A percentile compares a stretch with the other conserved stretches of the same genome.
Evolutionary conservation across 78 protist species (phyloP).

Genomic region (Anaeramoeba flamelloides): DNA sequence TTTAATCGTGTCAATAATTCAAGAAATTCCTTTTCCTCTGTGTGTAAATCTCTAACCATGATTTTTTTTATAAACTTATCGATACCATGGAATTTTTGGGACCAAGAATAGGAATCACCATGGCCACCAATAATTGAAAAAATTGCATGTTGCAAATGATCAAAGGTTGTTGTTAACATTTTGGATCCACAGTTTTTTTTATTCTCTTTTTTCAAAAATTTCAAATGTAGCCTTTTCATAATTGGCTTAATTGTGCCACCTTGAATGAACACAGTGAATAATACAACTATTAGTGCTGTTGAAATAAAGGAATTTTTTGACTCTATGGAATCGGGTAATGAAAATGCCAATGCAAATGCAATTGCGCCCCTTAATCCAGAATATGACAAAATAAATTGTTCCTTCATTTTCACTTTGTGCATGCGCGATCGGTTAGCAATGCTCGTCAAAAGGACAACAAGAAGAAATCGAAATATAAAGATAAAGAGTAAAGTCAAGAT

Average conservation of each 20-base stretch:
- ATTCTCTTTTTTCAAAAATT: too few species aligned
- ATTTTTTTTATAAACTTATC: too few species aligned
- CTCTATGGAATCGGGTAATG: neutral
- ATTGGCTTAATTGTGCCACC: slow-evolving; percentile 22
- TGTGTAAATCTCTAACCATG: too few species aligned
- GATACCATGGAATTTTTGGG: too few species aligned
- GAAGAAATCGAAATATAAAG: neutral
- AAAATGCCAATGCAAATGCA: slow-evolving; percentile 21
- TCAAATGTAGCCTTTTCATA: slow-evolving; percentile 9
- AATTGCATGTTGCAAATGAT: too few species aligned
- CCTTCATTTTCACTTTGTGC: neutral
- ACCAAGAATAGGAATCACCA: too few species aligned
- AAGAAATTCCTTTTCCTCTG: too few species aligned
- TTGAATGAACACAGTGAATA: slow-evolving; percentile 17
- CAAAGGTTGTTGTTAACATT: too few species aligned
- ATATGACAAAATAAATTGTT: slow-evolving; percentile 13
- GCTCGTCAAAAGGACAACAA: neutral
- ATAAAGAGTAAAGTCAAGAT: neutral
- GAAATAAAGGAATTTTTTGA: neutral
- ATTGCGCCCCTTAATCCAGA: slow-evolving; percentile 26
- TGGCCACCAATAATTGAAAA: too few species aligned
- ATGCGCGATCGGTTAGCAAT: slow-evolving; percentile 1
- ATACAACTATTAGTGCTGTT: slow-evolving; percentile 7
- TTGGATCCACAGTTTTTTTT: too few species aligned
- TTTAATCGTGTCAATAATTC: too few species aligned